phyloP scores from a whole-genome alignment of 306 rosid species.

The Albizia julibrissin region DNA sequence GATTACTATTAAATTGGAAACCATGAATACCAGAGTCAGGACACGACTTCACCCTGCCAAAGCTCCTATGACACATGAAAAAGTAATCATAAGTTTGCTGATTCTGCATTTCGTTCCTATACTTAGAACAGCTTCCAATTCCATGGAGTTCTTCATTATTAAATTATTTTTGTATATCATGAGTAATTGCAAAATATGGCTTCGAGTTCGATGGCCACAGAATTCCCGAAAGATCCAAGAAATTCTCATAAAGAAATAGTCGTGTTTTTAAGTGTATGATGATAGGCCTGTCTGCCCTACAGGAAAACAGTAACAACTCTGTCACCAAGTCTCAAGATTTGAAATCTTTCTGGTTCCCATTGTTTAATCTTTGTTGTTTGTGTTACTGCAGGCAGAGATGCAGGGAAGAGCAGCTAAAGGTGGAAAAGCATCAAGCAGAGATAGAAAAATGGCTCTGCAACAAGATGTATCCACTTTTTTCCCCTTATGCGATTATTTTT shows the following conservation, averaged over 20 bases:
- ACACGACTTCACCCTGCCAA: constrained; percentile 47
- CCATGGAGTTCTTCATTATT: constrained; percentile 19
- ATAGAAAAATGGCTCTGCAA: constrained; percentile 72
- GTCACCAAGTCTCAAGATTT: constrained; percentile 13
- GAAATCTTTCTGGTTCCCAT: constrained; percentile 7
- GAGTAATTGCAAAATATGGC: constrained; percentile 35
- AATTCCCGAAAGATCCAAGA: constrained; percentile 34
- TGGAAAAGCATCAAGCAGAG: constrained; percentile 49
- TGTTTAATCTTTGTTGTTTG: constrained; percentile 5
- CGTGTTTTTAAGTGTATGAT: constrained; percentile 22
- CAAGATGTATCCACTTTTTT: constrained; percentile 62
- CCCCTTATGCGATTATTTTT: not conserved
- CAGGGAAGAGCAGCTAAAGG: constrained; percentile 48
- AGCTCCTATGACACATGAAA: constrained; percentile 52
- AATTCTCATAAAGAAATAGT: constrained; percentile 18
- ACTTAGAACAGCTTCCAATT: constrained; percentile 44
- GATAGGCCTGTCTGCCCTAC: constrained; percentile 4
- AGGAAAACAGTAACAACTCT: not conserved
- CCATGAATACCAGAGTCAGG: constrained; percentile 59
- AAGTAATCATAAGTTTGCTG: constrained; percentile 45
- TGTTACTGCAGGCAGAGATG: constrained; percentile 48
- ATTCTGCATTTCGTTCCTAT: constrained; percentile 11
- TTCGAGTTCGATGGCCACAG: constrained; percentile 37
- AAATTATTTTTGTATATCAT: constrained; percentile 30
- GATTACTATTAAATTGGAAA: constrained; percentile 38